Percentiles rank a stretch among this genome's conserved stretches.
These are phyloP conservation scores for Marchantia polymorpha DNA, from an alignment of 225 moss, liverwort and hornwort genomes.

Conservation along the genomic window DNA sequence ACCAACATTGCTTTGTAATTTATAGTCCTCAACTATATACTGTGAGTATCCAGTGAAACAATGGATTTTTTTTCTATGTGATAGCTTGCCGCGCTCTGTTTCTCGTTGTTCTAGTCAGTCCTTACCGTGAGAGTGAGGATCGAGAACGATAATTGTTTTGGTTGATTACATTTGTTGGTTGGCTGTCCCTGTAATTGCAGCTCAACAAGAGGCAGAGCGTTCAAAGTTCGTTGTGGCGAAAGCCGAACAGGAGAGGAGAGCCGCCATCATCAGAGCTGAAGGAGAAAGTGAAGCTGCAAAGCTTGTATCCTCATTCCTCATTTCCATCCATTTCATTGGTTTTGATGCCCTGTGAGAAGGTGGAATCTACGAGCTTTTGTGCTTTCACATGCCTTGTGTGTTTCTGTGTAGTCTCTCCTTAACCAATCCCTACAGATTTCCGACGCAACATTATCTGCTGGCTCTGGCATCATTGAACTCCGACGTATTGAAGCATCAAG, in stretches of 20 bases:
- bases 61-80: too few species aligned
- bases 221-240: slow-evolving; percentile 91
- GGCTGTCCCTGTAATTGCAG: slow-evolving; percentile 24
- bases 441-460: slow-evolving; percentile 78
- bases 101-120: too few species aligned
- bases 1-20: too few species aligned
- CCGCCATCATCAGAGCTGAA: slow-evolving; percentile 90
- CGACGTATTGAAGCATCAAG: slow-evolving; percentile 86
- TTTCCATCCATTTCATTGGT: not conserved
- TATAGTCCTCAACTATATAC: too few species aligned
- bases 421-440: slow-evolving; percentile 46
- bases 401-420: slow-evolving; percentile 4
- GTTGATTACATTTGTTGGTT: too few species aligned
- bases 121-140: too few species aligned
- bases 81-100: not conserved
- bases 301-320: slow-evolving; percentile 39
- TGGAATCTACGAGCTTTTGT: not conserved
- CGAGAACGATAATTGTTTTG: too few species aligned
- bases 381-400: not conserved
- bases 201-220: slow-evolving; percentile 93
- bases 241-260: slow-evolving; percentile 90
- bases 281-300: slow-evolving; percentile 95
- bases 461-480: slow-evolving; percentile 73
- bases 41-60: too few species aligned
- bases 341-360: not conserved